These are phyloP conservation scores for Aspergillus affinis DNA, from an alignment of 495 filamentous ascomycete species.

Conservation along the genomic window DNA sequence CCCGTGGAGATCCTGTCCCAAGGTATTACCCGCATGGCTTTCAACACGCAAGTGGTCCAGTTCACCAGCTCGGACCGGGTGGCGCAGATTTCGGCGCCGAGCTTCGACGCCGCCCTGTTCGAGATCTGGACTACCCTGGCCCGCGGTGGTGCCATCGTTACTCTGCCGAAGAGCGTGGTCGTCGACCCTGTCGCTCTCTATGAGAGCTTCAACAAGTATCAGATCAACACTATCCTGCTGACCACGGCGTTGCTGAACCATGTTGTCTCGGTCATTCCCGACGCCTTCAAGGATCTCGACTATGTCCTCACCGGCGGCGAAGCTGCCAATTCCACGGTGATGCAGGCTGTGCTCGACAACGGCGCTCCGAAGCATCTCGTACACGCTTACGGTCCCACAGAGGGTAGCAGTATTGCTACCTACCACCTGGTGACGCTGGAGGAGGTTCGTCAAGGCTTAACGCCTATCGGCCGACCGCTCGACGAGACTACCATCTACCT, in stretches of 20 bases:
- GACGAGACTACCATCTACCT: neutral
- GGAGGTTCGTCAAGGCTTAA: neutral
- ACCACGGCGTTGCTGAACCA: neutral
- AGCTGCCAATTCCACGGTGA: neutral
- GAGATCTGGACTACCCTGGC: neutral
- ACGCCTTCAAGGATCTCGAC: neutral
- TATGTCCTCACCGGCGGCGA: neutral
- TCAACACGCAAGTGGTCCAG: neutral
- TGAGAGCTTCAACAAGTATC: neutral
- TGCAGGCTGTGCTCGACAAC: neutral
- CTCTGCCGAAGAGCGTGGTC: neutral
- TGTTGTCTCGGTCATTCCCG: neutral
- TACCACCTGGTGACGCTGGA: neutral
- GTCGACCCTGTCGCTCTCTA: neutral
- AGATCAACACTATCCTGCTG: neutral
- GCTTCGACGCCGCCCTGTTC: neutral
- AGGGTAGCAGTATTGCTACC: neutral
- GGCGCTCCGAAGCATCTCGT: neutral
- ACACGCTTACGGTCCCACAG: neutral
- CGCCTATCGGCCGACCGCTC: neutral
- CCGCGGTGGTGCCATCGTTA: neutral
- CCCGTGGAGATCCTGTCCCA: neutral
- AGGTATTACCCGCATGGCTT: neutral
- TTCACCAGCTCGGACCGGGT: neutral
- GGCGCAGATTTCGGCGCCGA: neutral